These are phyloP conservation scores for Skeletonema costatum DNA, from an alignment of 108 stramenopile genomes.

Conservation along the genomic window DNA sequence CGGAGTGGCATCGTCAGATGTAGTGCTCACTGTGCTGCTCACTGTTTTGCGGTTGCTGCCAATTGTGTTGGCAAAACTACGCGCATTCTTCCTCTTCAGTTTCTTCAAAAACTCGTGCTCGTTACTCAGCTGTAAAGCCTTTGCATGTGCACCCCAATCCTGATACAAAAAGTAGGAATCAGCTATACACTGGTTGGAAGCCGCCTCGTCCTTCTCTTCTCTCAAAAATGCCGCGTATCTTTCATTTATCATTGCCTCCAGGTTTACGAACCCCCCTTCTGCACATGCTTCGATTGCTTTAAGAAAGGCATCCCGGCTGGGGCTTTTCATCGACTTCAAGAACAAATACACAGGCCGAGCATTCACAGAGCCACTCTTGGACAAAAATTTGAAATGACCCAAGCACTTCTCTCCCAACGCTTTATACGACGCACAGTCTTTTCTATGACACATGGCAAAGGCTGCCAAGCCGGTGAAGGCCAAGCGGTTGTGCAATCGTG, in stretches of 20 bases:
- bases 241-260: slow-evolving; percentile 43
- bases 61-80: background rate
- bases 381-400: slow-evolving; percentile 18
- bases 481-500: slow-evolving; percentile 5
- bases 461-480: background rate
- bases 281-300: slow-evolving; percentile 40
- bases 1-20: background rate
- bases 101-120: slow-evolving; percentile 10
- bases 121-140: background rate
- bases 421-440: background rate
- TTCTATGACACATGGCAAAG: background rate
- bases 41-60: background rate
- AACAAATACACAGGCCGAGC: slow-evolving; percentile 25
- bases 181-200: slow-evolving; percentile 3
- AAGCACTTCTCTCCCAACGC: slow-evolving; percentile 13
- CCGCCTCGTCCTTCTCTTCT: background rate
- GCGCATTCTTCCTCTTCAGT: background rate
- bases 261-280: slow-evolving; percentile 10
- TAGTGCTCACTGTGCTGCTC: background rate
- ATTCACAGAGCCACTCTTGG: slow-evolving; percentile 25
- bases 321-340: slow-evolving; percentile 19
- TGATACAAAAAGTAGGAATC: slow-evolving; percentile 31
- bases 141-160: slow-evolving; percentile 35
- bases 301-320: slow-evolving; percentile 8
- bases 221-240: slow-evolving; percentile 22